Conservation (phyloP, 2,329 filamentous ascomycete species). For the Penicillium hordei region DNA sequence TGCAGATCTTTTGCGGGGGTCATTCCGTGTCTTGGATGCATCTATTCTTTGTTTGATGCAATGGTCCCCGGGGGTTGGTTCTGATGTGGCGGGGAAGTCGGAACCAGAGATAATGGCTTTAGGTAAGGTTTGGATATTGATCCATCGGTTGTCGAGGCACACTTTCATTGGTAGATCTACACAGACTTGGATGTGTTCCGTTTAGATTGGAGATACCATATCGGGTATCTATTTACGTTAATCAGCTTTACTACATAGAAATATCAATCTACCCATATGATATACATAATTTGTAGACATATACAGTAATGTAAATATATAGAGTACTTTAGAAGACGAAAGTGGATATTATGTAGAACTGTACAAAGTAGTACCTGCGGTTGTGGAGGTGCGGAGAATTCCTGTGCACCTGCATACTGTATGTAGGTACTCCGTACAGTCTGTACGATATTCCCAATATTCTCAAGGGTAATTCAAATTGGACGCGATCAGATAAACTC, state of each 20-base stretch:
- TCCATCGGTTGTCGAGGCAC: neutral
- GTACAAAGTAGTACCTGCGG: neutral
- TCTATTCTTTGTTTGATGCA: slow-evolving; percentile 1
- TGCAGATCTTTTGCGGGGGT: slow-evolving; percentile 4
- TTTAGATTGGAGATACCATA: neutral
- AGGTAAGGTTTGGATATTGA: slow-evolving; percentile 9
- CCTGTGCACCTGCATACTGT: slow-evolving; percentile 9
- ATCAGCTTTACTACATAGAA: neutral
- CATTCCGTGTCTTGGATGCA: slow-evolving; percentile 6
- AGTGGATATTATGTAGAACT: neutral
- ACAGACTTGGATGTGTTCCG: neutral
- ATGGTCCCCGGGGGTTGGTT: neutral
- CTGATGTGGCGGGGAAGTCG: neutral
- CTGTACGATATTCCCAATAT: neutral
- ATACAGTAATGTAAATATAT: neutral
- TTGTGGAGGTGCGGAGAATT: slow-evolving; percentile 27
- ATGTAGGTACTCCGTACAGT: slow-evolving; percentile 5
- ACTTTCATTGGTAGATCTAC: slow-evolving; percentile 7
- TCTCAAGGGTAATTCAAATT: neutral
- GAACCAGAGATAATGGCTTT: neutral
- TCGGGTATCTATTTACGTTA: neutral
- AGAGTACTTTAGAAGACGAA: neutral
- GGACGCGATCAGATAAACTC: slow-evolving; percentile 16
- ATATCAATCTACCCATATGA: neutral
- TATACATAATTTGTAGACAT: neutral